Evolutionary conservation across 1,284 basidiomycete species (phyloP).

Genomic region (Ustilago xerochloae): DNA sequence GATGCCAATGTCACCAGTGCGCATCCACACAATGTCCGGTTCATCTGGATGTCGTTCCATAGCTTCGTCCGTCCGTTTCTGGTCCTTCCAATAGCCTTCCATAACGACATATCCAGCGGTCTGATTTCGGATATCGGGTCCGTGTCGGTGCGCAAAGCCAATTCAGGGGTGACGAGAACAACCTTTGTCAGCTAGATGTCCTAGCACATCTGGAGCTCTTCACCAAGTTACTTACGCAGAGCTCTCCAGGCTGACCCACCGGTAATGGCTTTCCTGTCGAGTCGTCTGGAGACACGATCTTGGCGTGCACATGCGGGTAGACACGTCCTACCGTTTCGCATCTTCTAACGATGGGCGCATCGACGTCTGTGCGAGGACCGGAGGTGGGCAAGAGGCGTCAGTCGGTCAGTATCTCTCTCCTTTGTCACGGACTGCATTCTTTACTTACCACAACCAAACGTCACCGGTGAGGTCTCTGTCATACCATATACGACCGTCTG

Average conservation of each 20-base stretch:
- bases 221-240: constrained; percentile 70
- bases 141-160: constrained; percentile 6
- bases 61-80: constrained; percentile 76
- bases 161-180: not conserved
- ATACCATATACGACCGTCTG: constrained; percentile 75
- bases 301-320: constrained; percentile 81
- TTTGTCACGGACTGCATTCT: not conserved
- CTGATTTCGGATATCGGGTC: constrained; percentile 17
- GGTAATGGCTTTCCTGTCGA: constrained; percentile 57
- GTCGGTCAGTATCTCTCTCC: not conserved
- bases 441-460: constrained; percentile 74
- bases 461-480: constrained; percentile 76
- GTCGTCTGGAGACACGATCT: constrained; percentile 75
- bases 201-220: not conserved
- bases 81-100: constrained; percentile 84
- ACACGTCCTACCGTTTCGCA: constrained; percentile 83
- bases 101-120: constrained; percentile 81
- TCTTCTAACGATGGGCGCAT: constrained; percentile 77
- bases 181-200: constrained; percentile 1
- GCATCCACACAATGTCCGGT: constrained; percentile 78
- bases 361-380: constrained; percentile 26
- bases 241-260: constrained; percentile 74
- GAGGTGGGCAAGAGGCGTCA: not conserved
- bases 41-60: constrained; percentile 72
- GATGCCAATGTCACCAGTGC: constrained; percentile 83